A percentile compares a stretch with the other conserved stretches of the same genome.
phyloP scores from a whole-genome alignment of 495 filamentous ascomycete species.

The Xylaria curta region DNA sequence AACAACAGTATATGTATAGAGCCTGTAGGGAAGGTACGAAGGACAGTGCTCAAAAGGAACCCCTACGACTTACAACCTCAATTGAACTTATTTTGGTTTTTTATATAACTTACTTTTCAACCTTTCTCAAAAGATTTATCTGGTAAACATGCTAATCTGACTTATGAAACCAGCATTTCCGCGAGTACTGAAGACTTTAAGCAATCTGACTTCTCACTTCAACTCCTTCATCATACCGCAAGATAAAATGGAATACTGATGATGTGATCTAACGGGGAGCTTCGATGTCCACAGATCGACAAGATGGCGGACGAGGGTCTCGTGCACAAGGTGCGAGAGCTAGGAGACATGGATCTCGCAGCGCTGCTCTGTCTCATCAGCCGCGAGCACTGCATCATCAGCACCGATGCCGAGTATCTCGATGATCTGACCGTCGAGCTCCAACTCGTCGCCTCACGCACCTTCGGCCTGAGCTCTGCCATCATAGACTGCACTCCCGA shows the following conservation, averaged over 20 bases:
- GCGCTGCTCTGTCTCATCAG: conserved; percentile 78
- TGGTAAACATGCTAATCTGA: no score
- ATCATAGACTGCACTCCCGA: conserved; percentile 73
- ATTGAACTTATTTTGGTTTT: no score
- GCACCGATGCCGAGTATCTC: conserved; percentile 66
- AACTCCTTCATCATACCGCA: neutral
- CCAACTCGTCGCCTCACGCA: conserved; percentile 69
- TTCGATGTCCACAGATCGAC: conserved; percentile 24
- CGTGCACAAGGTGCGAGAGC: conserved; percentile 67
- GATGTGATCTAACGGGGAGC: conserved; percentile 19
- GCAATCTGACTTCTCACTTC: no score
- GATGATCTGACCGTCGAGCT: conserved; percentile 74
- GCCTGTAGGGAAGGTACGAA: no score
- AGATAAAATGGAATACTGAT: neutral
- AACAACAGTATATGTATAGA: no score
- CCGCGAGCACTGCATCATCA: conserved; percentile 86
- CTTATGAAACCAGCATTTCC: no score
- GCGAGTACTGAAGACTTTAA: no score
- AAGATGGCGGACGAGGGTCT: conserved; percentile 68
- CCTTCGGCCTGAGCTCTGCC: conserved; percentile 72
- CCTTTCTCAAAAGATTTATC: no score
- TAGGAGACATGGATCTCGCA: conserved; percentile 91
- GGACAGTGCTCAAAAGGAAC: no score
- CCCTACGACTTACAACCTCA: no score
- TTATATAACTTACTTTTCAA: no score